Base-by-base conservation (phyloP, 176 grass and related monocot species). In the Carex myosuroides region DNA sequence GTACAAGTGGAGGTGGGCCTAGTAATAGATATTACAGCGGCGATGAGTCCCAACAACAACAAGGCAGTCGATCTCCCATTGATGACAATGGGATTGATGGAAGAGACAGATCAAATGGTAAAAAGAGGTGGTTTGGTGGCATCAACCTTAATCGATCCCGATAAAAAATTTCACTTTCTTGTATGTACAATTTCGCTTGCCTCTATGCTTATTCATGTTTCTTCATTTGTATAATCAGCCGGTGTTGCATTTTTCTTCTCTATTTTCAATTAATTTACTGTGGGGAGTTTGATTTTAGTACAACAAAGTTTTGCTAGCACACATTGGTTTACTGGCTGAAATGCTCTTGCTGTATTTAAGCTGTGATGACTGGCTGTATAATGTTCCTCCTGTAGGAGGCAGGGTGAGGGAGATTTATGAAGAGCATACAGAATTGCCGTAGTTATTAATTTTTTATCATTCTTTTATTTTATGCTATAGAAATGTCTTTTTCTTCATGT, bases 91-190 rank as follows among this genome's bases (percentile, higher is more conserved):
- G 70, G 18, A 18, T 88, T 54, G 95, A 98, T 60, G 89, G 90
- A 69, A 92, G 58, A 91, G 95, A 98, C 73, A 90, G 88, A 90
- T 93, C 93, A 63, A 83, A 83, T 79, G 73, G 68, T 68, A 98
- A 93, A 88, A 98, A 95, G 86, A 98, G 91, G 82, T 98, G 96
- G 96, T 98, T 98, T 84, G 91, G 90, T 84, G 91, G 90, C 87
- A 86, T 98, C 70, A 95, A 93, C 63, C 91, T 95, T 72, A 95
- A 91, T 85, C 90, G 91, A 70, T 91, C 92, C 14, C 80, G 80
- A 83, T 83, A 83, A 65, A 52, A 52, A 6, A 6, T 39, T 39
- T 44, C 57, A 54, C 12, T 55, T 33, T 77, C 50, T 77, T 77
- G 13, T 77, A 77, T 77, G 73, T 77, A 77, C 73, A 77, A 77